Conservation (phyloP, 2,329 filamentous ascomycete species). For the Clonostachys solani region DNA sequence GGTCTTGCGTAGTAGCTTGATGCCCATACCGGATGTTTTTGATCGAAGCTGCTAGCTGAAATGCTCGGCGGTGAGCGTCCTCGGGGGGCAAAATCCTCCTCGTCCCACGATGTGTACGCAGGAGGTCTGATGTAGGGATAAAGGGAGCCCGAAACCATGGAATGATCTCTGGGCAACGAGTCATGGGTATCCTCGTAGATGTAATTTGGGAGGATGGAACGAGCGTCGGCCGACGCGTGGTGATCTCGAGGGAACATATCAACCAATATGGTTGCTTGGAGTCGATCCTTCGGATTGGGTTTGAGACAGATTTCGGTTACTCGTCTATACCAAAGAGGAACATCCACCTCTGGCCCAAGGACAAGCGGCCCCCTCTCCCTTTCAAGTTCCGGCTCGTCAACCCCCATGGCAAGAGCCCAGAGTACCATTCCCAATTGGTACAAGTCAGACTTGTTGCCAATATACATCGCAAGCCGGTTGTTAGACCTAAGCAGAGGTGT, state of each 20-base stretch:
- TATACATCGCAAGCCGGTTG: slow-evolving; percentile 93
- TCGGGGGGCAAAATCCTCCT: slow-evolving; percentile 29
- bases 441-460: slow-evolving; percentile 94
- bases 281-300: slow-evolving; percentile 65
- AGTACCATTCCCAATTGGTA: slow-evolving; percentile 97
- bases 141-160: slow-evolving; percentile 12
- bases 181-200: slow-evolving; percentile 17
- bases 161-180: neutral
- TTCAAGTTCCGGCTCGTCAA: slow-evolving; percentile 84
- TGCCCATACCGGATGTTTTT: slow-evolving; percentile 28
- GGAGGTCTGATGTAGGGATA: slow-evolving; percentile 26
- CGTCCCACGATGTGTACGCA: slow-evolving; percentile 30
- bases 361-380: slow-evolving; percentile 66
- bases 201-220: slow-evolving; percentile 17
- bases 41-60: slow-evolving; percentile 35
- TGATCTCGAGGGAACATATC: slow-evolving; percentile 53
- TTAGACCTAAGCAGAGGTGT: slow-evolving; percentile 79
- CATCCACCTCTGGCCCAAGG: slow-evolving; percentile 50
- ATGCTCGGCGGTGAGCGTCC: slow-evolving; percentile 52
- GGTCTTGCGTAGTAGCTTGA: slow-evolving; percentile 30
- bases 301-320: slow-evolving; percentile 76
- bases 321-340: slow-evolving; percentile 76
- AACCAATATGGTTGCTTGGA: slow-evolving; percentile 70
- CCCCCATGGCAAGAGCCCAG: slow-evolving; percentile 82
- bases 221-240: slow-evolving; percentile 10